phyloP scores from a whole-genome alignment of 2,329 filamentous ascomycete genomes.

The Talaromyces sp. region DNA sequence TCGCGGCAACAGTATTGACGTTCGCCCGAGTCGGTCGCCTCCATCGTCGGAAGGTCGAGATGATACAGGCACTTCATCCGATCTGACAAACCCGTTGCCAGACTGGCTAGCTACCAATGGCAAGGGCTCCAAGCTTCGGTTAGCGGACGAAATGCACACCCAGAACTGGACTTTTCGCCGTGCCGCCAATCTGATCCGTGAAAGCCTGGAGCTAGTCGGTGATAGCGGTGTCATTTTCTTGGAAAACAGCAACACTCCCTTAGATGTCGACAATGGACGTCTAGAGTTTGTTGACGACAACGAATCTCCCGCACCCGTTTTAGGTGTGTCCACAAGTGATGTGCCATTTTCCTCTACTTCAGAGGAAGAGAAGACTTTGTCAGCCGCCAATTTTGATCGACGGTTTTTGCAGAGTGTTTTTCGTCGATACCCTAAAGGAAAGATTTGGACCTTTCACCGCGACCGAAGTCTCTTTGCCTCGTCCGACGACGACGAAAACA shows the following conservation, averaged over 20 bases:
- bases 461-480: constrained; percentile 40
- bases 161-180: constrained; percentile 42
- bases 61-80: constrained; percentile 24
- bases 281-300: constrained; percentile 25
- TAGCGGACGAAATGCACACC: constrained; percentile 30
- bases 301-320: constrained; percentile 24
- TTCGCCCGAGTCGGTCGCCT: constrained; percentile 17
- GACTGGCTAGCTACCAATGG: constrained; percentile 24
- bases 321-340: constrained; percentile 32
- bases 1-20: constrained; percentile 11
- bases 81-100: constrained; percentile 23
- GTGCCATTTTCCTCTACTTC: constrained; percentile 30
- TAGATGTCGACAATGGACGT: constrained; percentile 22
- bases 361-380: constrained; percentile 20
- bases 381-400: constrained; percentile 27
- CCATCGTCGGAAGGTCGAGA: constrained; percentile 27
- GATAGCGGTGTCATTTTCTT: constrained; percentile 44
- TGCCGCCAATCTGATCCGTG: constrained; percentile 44
- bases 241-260: constrained; percentile 25
- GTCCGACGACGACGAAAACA: constrained; percentile 38
- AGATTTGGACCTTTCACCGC: constrained; percentile 45
- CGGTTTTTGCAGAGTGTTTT: constrained; percentile 32
- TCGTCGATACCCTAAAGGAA: constrained; percentile 43
- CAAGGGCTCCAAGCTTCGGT: constrained; percentile 21
- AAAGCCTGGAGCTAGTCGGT: constrained; percentile 41